A percentile compares a stretch with the other conserved stretches of the same genome.
Conservation (phyloP, 2,329 filamentous ascomycete genomes). For the Aureobasidium sp. region DNA sequence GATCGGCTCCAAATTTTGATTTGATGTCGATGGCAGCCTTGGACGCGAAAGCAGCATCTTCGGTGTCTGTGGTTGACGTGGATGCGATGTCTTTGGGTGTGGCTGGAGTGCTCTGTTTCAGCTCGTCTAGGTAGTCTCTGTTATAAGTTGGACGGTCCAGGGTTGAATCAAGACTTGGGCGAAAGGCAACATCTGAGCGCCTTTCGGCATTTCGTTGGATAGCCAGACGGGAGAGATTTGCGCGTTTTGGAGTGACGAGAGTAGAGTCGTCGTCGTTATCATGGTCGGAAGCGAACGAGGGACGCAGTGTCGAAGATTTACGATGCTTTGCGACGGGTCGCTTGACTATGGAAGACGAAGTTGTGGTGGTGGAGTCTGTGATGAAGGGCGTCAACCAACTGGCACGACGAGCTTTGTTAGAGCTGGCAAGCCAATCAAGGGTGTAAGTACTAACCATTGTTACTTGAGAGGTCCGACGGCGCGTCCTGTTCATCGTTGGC, state of each 20-base stretch:
- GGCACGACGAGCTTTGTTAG: slow-evolving; percentile 21
- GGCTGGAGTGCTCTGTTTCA: slow-evolving; percentile 77
- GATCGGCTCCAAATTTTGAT: slow-evolving; percentile 46
- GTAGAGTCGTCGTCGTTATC: slow-evolving; percentile 40
- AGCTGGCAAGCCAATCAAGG: slow-evolving; percentile 8
- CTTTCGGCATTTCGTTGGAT: slow-evolving; percentile 59
- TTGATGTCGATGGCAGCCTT: slow-evolving; percentile 35
- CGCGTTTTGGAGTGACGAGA: slow-evolving; percentile 53
- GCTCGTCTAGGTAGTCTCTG: slow-evolving; percentile 75
- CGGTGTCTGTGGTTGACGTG: slow-evolving; percentile 26
- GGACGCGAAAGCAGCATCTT: slow-evolving; percentile 37
- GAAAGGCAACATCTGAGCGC: slow-evolving; percentile 38
- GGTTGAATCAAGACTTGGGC: slow-evolving; percentile 44
- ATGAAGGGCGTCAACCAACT: slow-evolving; percentile 16
- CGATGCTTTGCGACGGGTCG: slow-evolving; percentile 46
- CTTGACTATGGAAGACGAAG: slow-evolving; percentile 42
- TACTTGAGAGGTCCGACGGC: slow-evolving; percentile 21
- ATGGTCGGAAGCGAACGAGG: slow-evolving; percentile 63
- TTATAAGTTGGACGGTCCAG: slow-evolving; percentile 72
- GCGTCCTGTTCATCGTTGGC: slow-evolving; percentile 58
- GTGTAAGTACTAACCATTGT: slow-evolving; percentile 32
- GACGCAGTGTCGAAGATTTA: slow-evolving; percentile 64
- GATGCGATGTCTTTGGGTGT: slow-evolving; percentile 57
- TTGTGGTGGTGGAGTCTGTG: slow-evolving; percentile 30
- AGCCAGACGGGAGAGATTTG: slow-evolving; percentile 53